phyloP scores from a whole-genome alignment of 1,284 basidiomycete genomes.

The Cutaneotrichosporon mucoides region DNA sequence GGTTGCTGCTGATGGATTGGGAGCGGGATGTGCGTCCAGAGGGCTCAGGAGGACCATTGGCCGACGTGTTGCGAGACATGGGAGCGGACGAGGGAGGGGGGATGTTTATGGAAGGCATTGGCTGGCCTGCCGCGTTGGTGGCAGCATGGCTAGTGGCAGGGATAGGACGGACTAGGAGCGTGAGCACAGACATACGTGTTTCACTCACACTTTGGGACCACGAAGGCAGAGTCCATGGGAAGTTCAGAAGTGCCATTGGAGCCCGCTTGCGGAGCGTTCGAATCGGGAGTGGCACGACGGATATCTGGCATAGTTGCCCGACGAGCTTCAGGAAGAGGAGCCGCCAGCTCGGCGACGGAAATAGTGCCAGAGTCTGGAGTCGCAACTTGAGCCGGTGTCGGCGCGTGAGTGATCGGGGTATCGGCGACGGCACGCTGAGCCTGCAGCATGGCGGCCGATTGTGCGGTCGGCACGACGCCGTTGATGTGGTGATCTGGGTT shows the following conservation, averaged over 20 bases:
- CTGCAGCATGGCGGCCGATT: slow-evolving; percentile 8
- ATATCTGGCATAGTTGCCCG: not conserved
- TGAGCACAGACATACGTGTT: not conserved
- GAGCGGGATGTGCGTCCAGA: slow-evolving; percentile 11
- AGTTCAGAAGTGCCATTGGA: slow-evolving; percentile 10
- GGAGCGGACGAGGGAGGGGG: slow-evolving; percentile 34
- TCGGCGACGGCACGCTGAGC: slow-evolving; percentile 13
- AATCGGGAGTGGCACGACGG: slow-evolving; percentile 10
- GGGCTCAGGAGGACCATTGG: slow-evolving; percentile 19
- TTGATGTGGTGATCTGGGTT: not conserved
- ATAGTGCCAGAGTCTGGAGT: slow-evolving; percentile 3
- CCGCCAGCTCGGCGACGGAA: slow-evolving; percentile 14
- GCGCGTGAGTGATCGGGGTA: not conserved
- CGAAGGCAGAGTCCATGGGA: slow-evolving; percentile 31
- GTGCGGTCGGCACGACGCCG: not conserved
- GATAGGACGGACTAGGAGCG: slow-evolving; percentile 39
- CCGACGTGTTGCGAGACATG: slow-evolving; percentile 39
- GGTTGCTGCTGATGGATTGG: slow-evolving; percentile 21
- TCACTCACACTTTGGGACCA: slow-evolving; percentile 36
- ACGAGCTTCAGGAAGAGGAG: slow-evolving; percentile 6
- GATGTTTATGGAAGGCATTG: slow-evolving; percentile 30
- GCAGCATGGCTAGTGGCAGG: slow-evolving; percentile 27
- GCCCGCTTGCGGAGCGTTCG: slow-evolving; percentile 7
- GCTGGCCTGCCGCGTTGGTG: slow-evolving; percentile 8
- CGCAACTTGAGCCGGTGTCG: not conserved